Conservation (phyloP, 2,329 filamentous ascomycete species). For the Aschersonia sp. region DNA sequence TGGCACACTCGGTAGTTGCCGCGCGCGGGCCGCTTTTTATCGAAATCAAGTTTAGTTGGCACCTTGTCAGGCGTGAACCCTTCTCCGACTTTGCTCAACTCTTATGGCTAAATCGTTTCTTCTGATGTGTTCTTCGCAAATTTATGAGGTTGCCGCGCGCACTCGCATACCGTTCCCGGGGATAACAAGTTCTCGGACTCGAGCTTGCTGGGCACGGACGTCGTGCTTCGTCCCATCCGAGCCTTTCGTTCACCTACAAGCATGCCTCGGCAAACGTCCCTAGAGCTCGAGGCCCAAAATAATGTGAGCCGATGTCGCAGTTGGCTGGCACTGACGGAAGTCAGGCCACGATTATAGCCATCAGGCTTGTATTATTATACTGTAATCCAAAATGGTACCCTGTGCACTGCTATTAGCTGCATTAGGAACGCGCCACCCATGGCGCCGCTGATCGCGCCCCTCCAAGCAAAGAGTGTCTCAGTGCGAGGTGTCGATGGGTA, state of each 20-base stretch:
- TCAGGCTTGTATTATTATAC: neutral
- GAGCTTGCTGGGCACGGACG: conserved; percentile 21
- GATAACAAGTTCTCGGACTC: no score
- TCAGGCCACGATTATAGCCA: neutral
- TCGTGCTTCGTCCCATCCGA: neutral
- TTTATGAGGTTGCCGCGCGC: no score
- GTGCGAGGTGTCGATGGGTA: no score
- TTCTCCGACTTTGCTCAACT: no score
- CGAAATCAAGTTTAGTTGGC: conserved; percentile 30
- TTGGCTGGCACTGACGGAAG: neutral
- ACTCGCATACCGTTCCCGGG: no score
- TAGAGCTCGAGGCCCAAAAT: neutral
- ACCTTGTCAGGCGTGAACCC: conserved; percentile 18
- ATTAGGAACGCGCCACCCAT: no score
- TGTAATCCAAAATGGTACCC: no score
- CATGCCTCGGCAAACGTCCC: neutral
- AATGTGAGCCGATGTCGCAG: conserved; percentile 1
- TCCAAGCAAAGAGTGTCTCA: no score
- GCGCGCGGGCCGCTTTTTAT: conserved; percentile 26
- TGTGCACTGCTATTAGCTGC: no score
- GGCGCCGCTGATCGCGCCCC: no score
- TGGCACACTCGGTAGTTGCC: conserved; percentile 24
- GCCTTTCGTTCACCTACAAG: neutral
- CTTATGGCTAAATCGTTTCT: no score
- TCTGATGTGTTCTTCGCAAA: no score